These are phyloP conservation scores for Acanthamoeba culbertsoni DNA, from an alignment of 208 protist genomes.

Conservation along the genomic window DNA sequence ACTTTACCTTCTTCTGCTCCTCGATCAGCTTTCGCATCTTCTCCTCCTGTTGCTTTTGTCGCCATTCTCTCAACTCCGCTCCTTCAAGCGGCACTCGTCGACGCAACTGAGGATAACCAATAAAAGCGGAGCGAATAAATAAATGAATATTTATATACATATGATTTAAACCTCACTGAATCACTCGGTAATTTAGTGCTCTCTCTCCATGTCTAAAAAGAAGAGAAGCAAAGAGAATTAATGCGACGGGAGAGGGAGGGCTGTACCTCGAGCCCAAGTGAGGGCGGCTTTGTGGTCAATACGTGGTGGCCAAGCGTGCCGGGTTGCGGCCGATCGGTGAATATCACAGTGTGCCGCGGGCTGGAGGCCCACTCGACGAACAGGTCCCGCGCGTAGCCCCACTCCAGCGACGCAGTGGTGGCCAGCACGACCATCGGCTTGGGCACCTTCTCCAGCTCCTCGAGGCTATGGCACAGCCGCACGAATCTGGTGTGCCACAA, in stretches of 20 bases:
- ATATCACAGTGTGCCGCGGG: conserved; percentile 74
- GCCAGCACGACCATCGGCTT: conserved; percentile 69
- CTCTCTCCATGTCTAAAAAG: no score
- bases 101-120: not conserved
- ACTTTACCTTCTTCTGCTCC: conserved; percentile 38
- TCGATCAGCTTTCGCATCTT: not conserved
- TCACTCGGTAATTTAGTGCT: no score
- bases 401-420: conserved; percentile 59
- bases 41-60: conserved; percentile 50
- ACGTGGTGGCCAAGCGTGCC: not conserved
- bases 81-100: conserved; percentile 26
- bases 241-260: not conserved
- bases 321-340: conserved; percentile 73
- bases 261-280: not conserved
- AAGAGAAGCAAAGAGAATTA: not conserved
- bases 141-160: not conserved
- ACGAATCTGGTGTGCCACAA: conserved; percentile 64
- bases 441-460: conserved; percentile 55
- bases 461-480: not conserved
- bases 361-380: conserved; percentile 79
- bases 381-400: conserved; percentile 71
- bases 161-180: no score
- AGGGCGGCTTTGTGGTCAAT: not conserved
- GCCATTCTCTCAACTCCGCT: not conserved
- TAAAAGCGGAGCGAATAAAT: not conserved